Base-by-base conservation (phyloP, 441 rosid genomes). In the Euphorbia corollata region DNA sequence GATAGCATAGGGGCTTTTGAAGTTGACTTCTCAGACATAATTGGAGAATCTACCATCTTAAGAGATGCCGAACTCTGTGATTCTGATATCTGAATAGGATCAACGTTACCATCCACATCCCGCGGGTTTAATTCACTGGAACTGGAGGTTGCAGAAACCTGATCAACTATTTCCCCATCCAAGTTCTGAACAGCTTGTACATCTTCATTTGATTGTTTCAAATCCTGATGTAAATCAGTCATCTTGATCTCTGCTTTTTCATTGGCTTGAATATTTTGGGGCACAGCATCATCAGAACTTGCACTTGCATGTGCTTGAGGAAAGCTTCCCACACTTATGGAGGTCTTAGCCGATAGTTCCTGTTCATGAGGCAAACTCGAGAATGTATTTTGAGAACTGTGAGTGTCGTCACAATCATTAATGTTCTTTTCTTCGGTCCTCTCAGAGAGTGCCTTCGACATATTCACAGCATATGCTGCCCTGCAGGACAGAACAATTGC, bases 361-460 rank as follows among this genome's bases (percentile, higher is more conserved):
- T 83, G 96, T 48, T 96, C 98, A 68, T 71, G 90, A 71, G 91
- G 98, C 88, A 93, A 80, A 82, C 91, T 87, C 68, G 98, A 81
- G 76, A 83, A 84, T 18, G 91, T 83, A 78, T 90, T 92, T 73
- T 89, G 96, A 59, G 98, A 89, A 81, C 99, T 86, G 67, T 65
- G 75, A 43, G 75, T 73, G 75, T 91, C 99, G 58, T 91, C 95
- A 65, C 68, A 79, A 54, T 93, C 98, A 82, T 80, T 91, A 76
- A 86, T 67, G 73, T 80, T 86, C 84, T 89, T 92, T 78, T 91
- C 98, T 76, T 93, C 96, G 1, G 85, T 75, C 76, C 84, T 87
- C 51, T 76, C 83, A 43, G 98, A 87, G 66, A 93, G 89, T 67
- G 78, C 85, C 80, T 85, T 91, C 19, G 92, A 95, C 99, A 88